Base-by-base conservation (phyloP, 192 early-diverging fungal genomes). In the Entomortierella lignicola region DNA sequence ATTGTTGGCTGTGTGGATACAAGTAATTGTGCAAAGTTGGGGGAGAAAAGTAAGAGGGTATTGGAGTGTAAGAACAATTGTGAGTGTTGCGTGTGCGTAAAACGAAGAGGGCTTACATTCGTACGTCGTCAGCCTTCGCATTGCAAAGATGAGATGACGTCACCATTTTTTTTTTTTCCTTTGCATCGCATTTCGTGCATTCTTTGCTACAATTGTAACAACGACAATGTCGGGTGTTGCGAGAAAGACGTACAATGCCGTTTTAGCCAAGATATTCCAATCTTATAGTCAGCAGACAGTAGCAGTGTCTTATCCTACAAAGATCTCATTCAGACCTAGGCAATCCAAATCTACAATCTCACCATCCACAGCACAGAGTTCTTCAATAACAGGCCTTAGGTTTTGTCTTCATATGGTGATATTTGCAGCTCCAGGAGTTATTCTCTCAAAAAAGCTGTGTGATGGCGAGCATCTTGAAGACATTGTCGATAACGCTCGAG, bases 371-470 rank as follows among this genome's bases (percentile, higher is more conserved):
- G 29, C 5, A 17, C 50, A 67, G 34, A 47, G 48, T 25, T 32
- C 58, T 0, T 79, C 75, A 1, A 79, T 79, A 57, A 66, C 75
- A 15, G 75, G 75, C 20, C 75, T 79, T 21, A 41, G 32, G 48
- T 79, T 79, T 41, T 79, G 75, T 34, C 75, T 79, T 29, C 67
- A 79, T 20, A 79, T 79, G 75, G 68, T 79, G 17, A n/a, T 42
- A 6, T 79, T 79, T 52, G 66, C 75, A 27, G 52, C 57, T 4
- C 75, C 75, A 21, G 75, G 75, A 4, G 27, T 79, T 13, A 39
- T 70, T 17, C 42, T 79, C 8, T 60, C 75, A 21, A 79, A 79
- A 50, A 69, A 58, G 57, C 60, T 79, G 13, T 63, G 67, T 31
- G 75, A 79, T 54, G 75, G 75, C 26, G 75, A 79, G 17, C 30